Percentiles rank a stretch among this genome's conserved stretches.
These are phyloP conservation scores for Rhodomyrtus tomentosa DNA, from an alignment of 345 rosid genomes.

Conservation along the genomic window DNA sequence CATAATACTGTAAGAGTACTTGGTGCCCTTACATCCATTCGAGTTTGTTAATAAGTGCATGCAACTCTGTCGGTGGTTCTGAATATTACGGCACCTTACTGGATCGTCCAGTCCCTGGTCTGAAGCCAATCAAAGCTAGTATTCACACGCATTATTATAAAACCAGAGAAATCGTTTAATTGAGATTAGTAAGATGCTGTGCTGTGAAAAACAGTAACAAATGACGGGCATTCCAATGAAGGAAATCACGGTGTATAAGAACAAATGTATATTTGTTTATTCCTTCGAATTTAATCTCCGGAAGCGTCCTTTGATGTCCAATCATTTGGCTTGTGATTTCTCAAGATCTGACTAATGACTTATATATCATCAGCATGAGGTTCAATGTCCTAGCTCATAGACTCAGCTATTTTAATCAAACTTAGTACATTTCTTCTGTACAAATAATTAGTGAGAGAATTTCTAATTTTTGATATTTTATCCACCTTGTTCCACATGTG, in stretches of 20 bases:
- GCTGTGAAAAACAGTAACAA: not conserved
- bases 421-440: not conserved
- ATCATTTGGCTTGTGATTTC: not conserved
- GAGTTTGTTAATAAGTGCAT: not conserved
- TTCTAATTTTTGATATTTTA: not conserved
- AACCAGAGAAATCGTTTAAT: not conserved
- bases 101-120: not conserved
- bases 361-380: not conserved
- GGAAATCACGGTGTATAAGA: not conserved
- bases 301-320: not conserved
- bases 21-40: not conserved
- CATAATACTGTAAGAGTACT: not conserved
- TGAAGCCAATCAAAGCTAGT: not conserved
- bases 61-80: not conserved
- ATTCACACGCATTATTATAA: not conserved
- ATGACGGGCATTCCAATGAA: not conserved
- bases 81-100: not conserved
- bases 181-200: not conserved
- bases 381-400: not conserved
- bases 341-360: not conserved
- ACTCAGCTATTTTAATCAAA: not conserved
- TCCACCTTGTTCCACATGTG: not conserved
- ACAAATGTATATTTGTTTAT: not conserved
- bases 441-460: not conserved
- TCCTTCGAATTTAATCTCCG: no score